Conservation (phyloP, 2,329 filamentous ascomycete species). For the Aspergillus fructus region DNA sequence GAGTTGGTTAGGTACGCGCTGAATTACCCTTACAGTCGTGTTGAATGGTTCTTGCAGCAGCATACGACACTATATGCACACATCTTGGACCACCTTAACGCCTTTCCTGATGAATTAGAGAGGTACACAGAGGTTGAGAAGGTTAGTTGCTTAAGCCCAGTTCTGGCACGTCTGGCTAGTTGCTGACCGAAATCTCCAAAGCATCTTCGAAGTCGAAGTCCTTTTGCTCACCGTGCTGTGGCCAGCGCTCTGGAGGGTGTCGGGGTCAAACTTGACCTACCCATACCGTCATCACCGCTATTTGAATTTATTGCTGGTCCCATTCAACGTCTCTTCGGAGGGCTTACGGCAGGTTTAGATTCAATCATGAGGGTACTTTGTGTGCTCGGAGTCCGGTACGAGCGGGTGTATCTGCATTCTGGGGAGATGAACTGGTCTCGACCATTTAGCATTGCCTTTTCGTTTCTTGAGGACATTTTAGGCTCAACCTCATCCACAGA, state of each 20-base stretch:
- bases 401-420: slow-evolving; percentile 34
- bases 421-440: slow-evolving; percentile 35
- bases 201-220: slow-evolving; percentile 36
- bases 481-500: slow-evolving; percentile 30
- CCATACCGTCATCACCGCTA: slow-evolving; percentile 14
- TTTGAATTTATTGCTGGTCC: slow-evolving; percentile 40
- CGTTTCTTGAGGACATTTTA: slow-evolving; percentile 37
- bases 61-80: slow-evolving; percentile 37
- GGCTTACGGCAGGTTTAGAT: slow-evolving; percentile 30
- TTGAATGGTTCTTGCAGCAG: slow-evolving; percentile 42
- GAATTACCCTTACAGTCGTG: slow-evolving; percentile 32
- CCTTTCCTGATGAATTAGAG: slow-evolving; percentile 31
- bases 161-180: not conserved
- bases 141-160: slow-evolving; percentile 22
- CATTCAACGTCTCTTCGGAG: slow-evolving; percentile 38
- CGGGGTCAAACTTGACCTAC: slow-evolving; percentile 12
- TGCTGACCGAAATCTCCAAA: slow-evolving; percentile 13
- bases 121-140: slow-evolving; percentile 38
- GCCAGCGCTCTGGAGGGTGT: slow-evolving; percentile 23
- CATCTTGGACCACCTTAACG: slow-evolving; percentile 31
- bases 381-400: slow-evolving; percentile 36
- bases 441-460: slow-evolving; percentile 31
- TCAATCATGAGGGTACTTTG: slow-evolving; percentile 37
- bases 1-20: slow-evolving; percentile 41
- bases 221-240: slow-evolving; percentile 39